A percentile compares a stretch with the other conserved stretches of the same genome.
These are phyloP conservation scores for Cyclotella kingstonii DNA, from an alignment of 108 stramenopile genomes.

Conservation along the genomic window DNA sequence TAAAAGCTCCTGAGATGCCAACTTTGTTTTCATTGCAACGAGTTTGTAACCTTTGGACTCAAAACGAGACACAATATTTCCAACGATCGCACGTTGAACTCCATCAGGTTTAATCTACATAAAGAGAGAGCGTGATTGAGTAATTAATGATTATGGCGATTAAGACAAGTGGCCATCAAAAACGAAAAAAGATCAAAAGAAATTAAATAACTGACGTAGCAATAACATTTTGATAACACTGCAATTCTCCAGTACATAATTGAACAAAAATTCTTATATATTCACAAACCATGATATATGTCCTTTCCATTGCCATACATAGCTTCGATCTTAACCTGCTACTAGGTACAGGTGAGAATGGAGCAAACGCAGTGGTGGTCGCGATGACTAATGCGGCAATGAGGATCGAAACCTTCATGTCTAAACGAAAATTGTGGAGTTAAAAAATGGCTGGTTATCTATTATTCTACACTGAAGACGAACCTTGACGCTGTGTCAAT, in stretches of 20 bases:
- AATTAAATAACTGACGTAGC: too few species aligned
- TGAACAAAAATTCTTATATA: too few species aligned
- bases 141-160: neutral
- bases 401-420: conserved; percentile 42
- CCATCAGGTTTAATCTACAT: conserved; percentile 82
- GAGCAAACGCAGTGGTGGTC: conserved; percentile 46
- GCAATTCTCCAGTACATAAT: too few species aligned
- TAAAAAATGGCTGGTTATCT: too few species aligned
- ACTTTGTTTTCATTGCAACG: conserved; percentile 88
- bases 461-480: too few species aligned
- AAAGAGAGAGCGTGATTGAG: neutral
- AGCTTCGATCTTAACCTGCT: conserved; percentile 33
- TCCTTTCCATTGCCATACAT: conserved; percentile 66
- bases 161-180: neutral
- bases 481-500: too few species aligned
- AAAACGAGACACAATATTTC: conserved; percentile 87
- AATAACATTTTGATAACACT: too few species aligned
- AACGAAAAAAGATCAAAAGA: neutral
- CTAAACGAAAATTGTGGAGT: too few species aligned
- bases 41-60: conserved; percentile 93
- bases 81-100: conserved; percentile 89
- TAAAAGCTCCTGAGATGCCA: conserved; percentile 81
- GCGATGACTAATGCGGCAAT: conserved; percentile 23
- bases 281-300: conserved; percentile 75
- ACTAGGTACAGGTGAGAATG: conserved; percentile 39